Conservation (phyloP, 495 filamentous ascomycete genomes). For the Hypoxylon trugodes region DNA sequence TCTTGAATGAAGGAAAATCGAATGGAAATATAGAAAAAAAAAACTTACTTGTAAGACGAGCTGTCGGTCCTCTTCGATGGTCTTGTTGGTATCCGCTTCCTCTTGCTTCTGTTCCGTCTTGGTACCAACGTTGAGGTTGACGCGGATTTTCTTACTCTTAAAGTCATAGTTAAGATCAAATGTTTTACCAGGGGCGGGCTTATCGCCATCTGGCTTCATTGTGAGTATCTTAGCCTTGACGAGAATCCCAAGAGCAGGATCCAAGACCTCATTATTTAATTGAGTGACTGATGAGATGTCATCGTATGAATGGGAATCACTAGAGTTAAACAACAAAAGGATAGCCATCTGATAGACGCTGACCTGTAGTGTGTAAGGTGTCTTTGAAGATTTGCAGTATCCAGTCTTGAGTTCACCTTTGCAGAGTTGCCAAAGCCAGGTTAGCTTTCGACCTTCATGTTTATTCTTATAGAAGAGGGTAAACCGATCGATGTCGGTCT, state of each 20-base stretch:
- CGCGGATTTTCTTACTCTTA: constrained; percentile 96
- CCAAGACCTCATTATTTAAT: constrained; percentile 79
- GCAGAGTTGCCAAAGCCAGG: constrained; percentile 97
- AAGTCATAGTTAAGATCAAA: constrained; percentile 91
- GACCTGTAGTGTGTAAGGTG: constrained; percentile 96
- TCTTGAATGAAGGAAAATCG: constrained; percentile 73
- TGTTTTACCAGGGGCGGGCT: constrained; percentile 75
- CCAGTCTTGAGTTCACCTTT: constrained; percentile 96
- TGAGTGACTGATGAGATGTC: constrained; percentile 84
- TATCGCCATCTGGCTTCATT: constrained; percentile 72
- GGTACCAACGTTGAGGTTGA: constrained; percentile 94
- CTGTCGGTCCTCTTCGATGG: constrained; percentile 97
- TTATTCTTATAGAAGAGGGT: constrained; percentile 92
- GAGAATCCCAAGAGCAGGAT: constrained; percentile 82
- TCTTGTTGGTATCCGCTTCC: constrained; percentile 97
- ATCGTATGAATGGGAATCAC: constrained; percentile 82
- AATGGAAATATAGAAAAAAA: constrained; percentile 59
- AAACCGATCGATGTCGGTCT: constrained; percentile 88
- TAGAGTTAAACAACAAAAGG: constrained; percentile 93
- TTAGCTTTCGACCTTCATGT: constrained; percentile 94
- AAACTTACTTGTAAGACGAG: constrained; percentile 90
- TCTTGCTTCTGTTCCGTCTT: constrained; percentile 96
- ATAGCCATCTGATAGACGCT: constrained; percentile 98
- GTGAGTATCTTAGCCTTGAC: constrained; percentile 89
- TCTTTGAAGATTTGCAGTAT: constrained; percentile 86